These are phyloP conservation scores for Trichomonascaceae sp. DNA, from an alignment of 1,139 yeast species.

Conservation along the genomic window DNA sequence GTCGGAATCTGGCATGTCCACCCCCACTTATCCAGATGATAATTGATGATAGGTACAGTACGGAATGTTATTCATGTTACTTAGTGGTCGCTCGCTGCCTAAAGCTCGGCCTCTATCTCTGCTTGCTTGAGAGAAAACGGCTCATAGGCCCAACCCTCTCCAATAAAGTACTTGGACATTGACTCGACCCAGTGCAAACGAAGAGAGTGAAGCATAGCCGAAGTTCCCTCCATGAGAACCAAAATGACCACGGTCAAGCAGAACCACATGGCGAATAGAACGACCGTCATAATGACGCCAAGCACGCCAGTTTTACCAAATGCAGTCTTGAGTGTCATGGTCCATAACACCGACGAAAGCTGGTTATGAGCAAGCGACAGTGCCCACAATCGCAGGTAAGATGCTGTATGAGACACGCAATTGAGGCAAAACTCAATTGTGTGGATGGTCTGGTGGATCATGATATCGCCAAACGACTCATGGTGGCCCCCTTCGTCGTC, in stretches of 20 bases:
- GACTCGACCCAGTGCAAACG: slow-evolving; percentile 99
- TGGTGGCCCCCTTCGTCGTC: slow-evolving; percentile 27
- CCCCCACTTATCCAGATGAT: no score
- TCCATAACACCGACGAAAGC: slow-evolving; percentile 86
- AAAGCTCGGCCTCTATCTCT: no score
- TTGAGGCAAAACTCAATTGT: slow-evolving; percentile 96
- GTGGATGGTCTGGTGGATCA: slow-evolving; percentile 96
- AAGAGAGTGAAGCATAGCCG: slow-evolving; percentile 95
- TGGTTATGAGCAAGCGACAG: slow-evolving; percentile 95
- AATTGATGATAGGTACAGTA: no score
- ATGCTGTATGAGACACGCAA: slow-evolving; percentile 96
- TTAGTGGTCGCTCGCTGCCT: no score
- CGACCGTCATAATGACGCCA: slow-evolving; percentile 64
- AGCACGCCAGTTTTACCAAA: slow-evolving; percentile 58
- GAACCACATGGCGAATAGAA: slow-evolving; percentile 91
- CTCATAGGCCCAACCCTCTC: slow-evolving; percentile 81
- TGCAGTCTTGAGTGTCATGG: slow-evolving; percentile 82
- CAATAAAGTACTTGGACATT: slow-evolving; percentile 94
- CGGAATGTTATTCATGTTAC: no score
- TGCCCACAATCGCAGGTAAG: slow-evolving; percentile 94
- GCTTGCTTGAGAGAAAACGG: slow-evolving; percentile 51
- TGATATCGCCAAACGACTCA: slow-evolving; percentile 73
- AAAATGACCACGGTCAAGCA: slow-evolving; percentile 77
- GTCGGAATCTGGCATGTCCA: no score
- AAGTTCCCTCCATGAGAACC: slow-evolving; percentile 97